A percentile compares a stretch with the other conserved stretches of the same genome.
Evolutionary conservation across 1,284 basidiomycete genomes (phyloP).

Genomic region (Cryptococcus neoformans): DNA sequence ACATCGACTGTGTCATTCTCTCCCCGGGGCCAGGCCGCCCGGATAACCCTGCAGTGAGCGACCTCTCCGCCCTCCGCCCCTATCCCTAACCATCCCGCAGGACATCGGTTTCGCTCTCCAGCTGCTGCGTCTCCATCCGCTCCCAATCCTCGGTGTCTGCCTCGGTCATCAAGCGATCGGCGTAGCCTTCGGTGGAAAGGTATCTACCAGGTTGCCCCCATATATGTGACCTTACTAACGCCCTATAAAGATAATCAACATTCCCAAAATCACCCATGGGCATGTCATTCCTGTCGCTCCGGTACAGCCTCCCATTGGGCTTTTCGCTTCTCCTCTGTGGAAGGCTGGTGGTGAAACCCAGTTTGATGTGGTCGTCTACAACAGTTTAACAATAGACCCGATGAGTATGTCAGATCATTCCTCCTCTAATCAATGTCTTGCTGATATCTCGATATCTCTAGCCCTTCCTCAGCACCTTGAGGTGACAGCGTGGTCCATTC

Average conservation of each 20-base stretch:
- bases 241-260: conserved; percentile 42
- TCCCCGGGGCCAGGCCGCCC: conserved; percentile 50
- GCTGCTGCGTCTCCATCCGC: conserved; percentile 34
- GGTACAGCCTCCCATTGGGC: conserved; percentile 22
- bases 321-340: conserved; percentile 35
- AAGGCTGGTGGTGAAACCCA: conserved; percentile 16
- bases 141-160: conserved; percentile 61
- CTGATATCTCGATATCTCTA: conserved; percentile 7
- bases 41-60: conserved; percentile 37
- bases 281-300: conserved; percentile 63
- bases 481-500: conserved; percentile 51
- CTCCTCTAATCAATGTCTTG: background rate
- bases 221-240: background rate
- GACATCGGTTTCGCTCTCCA: conserved; percentile 49
- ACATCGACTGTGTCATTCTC: conserved; percentile 49
- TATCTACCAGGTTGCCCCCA: conserved; percentile 38
- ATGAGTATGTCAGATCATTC: conserved; percentile 21
- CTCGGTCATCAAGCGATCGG: conserved; percentile 89
- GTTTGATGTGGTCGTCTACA: conserved; percentile 78
- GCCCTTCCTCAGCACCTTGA: conserved; percentile 51
- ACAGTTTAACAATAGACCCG: conserved; percentile 54
- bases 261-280: conserved; percentile 60
- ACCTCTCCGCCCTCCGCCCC: background rate
- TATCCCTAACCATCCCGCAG: conserved; percentile 10
- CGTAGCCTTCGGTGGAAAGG: conserved; percentile 66